Conservation (phyloP, 305 asterid species). For the Fraxinus floribunda region DNA sequence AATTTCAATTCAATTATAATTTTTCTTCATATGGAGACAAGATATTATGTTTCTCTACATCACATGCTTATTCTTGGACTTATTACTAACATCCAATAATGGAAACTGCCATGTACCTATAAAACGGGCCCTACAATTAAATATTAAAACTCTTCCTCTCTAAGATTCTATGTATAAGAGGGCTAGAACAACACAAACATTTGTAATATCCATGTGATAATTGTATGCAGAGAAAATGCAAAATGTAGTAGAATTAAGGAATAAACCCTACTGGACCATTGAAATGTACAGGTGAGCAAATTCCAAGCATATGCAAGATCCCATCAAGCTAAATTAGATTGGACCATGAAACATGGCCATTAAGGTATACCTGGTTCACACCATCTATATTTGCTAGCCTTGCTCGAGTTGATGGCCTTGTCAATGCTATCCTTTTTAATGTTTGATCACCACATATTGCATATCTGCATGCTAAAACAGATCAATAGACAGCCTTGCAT, state of each 20-base stretch:
- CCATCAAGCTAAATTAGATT: constrained; percentile 4
- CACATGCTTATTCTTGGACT: background rate
- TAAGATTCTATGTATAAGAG: background rate
- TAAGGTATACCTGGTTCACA: constrained; percentile 75
- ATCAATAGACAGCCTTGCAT: constrained; percentile 21
- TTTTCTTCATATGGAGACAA: background rate
- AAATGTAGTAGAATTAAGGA: background rate
- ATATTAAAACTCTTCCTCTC: background rate
- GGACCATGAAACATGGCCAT: constrained; percentile 14
- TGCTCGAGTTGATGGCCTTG: constrained; percentile 90
- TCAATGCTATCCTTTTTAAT: constrained; percentile 69
- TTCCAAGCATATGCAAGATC: constrained; percentile 10
- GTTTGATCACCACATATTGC: constrained; percentile 96
- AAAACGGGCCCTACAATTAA: background rate
- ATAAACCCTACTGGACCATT: background rate
- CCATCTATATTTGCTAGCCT: constrained; percentile 98
- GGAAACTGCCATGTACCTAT: background rate
- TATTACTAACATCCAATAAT: background rate
- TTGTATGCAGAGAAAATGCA: background rate
- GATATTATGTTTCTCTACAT: background rate
- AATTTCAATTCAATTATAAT: background rate
- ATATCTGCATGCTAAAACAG: constrained; percentile 54
- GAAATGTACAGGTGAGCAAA: background rate
- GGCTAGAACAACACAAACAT: background rate
- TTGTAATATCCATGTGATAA: background rate